These are phyloP conservation scores for Fusarium humuli DNA, from an alignment of 2,329 filamentous ascomycete genomes.

Conservation along the genomic window DNA sequence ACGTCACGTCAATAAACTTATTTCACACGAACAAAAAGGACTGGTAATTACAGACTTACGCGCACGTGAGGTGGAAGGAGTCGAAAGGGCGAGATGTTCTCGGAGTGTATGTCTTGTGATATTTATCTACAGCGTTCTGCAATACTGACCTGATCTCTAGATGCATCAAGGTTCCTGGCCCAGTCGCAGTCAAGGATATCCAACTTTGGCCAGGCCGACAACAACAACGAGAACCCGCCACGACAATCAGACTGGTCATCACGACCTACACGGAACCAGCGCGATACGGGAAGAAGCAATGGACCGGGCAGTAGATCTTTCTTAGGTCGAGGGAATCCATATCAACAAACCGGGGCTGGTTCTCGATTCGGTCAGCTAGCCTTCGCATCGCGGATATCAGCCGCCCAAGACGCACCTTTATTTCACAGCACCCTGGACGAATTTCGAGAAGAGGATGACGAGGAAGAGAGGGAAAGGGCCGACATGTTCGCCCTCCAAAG, in stretches of 20 bases:
- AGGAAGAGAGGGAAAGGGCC: conserved; percentile 88
- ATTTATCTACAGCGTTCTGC: background rate
- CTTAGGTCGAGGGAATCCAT: conserved; percentile 75
- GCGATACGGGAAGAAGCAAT: conserved; percentile 48
- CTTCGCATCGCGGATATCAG: conserved; percentile 81
- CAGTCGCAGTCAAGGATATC: conserved; percentile 95
- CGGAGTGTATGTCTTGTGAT: conserved; percentile 78
- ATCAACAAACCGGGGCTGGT: conserved; percentile 78
- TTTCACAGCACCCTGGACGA: conserved; percentile 94
- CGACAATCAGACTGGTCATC: conserved; percentile 52
- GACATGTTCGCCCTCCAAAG: conserved; percentile 92
- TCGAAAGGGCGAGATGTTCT: conserved; percentile 61
- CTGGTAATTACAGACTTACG: conserved; percentile 24
- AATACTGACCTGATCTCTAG: conserved; percentile 59
- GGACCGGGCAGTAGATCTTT: conserved; percentile 55
- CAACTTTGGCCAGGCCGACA: conserved; percentile 72
- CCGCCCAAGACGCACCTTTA: conserved; percentile 84
- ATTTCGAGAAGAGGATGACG: conserved; percentile 92
- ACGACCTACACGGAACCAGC: conserved; percentile 49
- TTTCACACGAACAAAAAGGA: conserved; percentile 20
- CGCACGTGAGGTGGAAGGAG: conserved; percentile 51
- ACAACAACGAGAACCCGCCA: conserved; percentile 46
- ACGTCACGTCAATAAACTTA: conserved; percentile 41
- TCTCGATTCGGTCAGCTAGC: conserved; percentile 79
- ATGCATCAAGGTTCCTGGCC: conserved; percentile 95